These are phyloP conservation scores for Diphasiastrum complanatum DNA, from an alignment of 83 land plant genomes.

Conservation along the genomic window DNA sequence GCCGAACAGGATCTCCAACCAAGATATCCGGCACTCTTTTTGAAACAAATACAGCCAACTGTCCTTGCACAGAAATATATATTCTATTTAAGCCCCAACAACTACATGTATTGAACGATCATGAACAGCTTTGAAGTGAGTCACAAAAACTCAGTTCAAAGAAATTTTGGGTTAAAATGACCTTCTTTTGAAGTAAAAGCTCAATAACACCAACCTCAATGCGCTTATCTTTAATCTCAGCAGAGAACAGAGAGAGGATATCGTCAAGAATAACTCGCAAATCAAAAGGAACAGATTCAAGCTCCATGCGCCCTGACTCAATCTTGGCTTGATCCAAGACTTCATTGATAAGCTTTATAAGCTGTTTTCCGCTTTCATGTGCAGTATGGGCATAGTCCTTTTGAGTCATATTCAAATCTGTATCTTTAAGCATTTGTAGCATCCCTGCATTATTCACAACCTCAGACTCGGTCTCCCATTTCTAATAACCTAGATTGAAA, in stretches of 20 bases:
- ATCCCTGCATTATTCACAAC: constrained; percentile 20
- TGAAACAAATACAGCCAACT: constrained; percentile 87
- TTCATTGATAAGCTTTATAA: constrained; percentile 21
- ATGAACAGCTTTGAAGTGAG: too few species aligned
- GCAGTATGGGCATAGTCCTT: constrained; percentile 29
- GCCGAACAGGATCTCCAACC: constrained; percentile 83
- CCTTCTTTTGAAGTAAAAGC: too few species aligned
- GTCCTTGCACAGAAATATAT: background rate
- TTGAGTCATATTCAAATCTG: constrained; percentile 25
- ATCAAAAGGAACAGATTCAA: constrained; percentile 10
- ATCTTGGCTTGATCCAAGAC: constrained; percentile 15
- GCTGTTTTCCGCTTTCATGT: constrained; percentile 35
- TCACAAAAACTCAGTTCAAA: too few species aligned
- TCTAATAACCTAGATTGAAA: too few species aligned
- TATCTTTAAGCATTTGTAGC: constrained; percentile 35
- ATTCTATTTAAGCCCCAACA: too few species aligned
- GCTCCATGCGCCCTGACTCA: constrained; percentile 11
- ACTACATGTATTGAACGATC: too few species aligned
- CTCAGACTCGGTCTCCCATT: too few species aligned
- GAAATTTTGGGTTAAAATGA: too few species aligned
- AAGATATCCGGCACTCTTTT: constrained; percentile 66
- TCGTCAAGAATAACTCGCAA: constrained; percentile 10
- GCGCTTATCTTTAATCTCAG: constrained; percentile 24
- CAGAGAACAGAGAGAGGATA: constrained; percentile 10
- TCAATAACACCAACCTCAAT: constrained; percentile 32